phyloP scores from a whole-genome alignment of 2,329 filamentous ascomycete genomes.

The Colletotrichum filicis region DNA sequence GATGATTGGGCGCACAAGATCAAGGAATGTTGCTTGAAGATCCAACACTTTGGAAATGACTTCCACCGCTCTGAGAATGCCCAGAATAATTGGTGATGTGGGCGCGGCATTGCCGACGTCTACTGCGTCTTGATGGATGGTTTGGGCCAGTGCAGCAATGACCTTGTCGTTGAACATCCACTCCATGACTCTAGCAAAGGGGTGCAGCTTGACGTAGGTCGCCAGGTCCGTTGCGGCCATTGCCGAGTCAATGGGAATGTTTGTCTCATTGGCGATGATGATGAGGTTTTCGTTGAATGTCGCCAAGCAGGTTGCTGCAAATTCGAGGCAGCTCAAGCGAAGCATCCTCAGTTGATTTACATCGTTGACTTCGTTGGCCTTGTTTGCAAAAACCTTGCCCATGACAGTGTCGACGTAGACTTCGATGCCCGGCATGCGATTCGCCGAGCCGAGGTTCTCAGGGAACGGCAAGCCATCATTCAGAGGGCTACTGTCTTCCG shows the following conservation, averaged over 20 bases:
- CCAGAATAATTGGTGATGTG: conserved; percentile 84
- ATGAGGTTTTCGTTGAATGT: conserved; percentile 97
- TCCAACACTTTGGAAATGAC: conserved; percentile 86
- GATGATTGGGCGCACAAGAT: conserved; percentile 85
- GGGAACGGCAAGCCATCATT: conserved; percentile 87
- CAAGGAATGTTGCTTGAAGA: conserved; percentile 89
- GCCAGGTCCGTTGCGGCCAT: conserved; percentile 80
- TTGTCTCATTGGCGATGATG: conserved; percentile 83
- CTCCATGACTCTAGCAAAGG: conserved; percentile 95
- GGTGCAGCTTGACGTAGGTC: conserved; percentile 87
- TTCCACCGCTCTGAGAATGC: conserved; percentile 83
- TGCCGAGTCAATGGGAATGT: conserved; percentile 77
- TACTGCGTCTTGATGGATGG: conserved; percentile 79
- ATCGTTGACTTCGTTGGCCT: conserved; percentile 72
- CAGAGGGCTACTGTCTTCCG: conserved; percentile 68
- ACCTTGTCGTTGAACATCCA: conserved; percentile 97
- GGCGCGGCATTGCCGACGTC: conserved; percentile 78
- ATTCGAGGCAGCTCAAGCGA: conserved; percentile 83
- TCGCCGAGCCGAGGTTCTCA: conserved; percentile 81
- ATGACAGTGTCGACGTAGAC: conserved; percentile 93
- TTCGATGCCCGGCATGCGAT: conserved; percentile 85
- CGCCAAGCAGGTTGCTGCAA: conserved; percentile 80
- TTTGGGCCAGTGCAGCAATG: conserved; percentile 79
- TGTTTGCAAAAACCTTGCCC: conserved; percentile 79
- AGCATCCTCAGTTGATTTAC: conserved; percentile 77